These are phyloP conservation scores for Zymoseptoria brevis DNA, from an alignment of 2,329 filamentous ascomycete genomes.

Conservation along the genomic window DNA sequence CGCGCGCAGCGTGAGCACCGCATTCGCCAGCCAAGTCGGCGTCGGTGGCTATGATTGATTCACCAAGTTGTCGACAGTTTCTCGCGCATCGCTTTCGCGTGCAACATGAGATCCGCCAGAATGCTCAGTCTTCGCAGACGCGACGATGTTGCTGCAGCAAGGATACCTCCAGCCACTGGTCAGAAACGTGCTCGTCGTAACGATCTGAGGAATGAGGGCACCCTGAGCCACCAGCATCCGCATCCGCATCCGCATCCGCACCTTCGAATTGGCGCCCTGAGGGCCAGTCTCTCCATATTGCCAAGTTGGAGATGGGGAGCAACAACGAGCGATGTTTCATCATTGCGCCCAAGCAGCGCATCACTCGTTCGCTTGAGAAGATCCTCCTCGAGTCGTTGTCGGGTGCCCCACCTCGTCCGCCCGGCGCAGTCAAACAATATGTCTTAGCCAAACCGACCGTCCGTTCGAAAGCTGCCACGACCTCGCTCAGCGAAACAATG, in stretches of 20 bases:
- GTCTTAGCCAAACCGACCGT: background rate
- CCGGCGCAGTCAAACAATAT: background rate
- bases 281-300: background rate
- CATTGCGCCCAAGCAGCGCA: background rate
- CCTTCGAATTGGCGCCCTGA: background rate
- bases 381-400: background rate
- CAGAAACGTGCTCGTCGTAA: background rate
- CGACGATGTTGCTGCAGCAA: background rate
- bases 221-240: background rate
- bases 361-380: background rate
- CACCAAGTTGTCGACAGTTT: background rate
- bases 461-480: background rate
- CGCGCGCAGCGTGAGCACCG: conserved; percentile 90
- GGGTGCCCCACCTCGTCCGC: background rate
- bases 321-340: background rate
- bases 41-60: conserved; percentile 28
- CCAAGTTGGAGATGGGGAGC: background rate
- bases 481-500: background rate
- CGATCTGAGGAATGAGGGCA: background rate
- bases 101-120: background rate
- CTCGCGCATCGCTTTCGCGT: background rate
- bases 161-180: background rate
- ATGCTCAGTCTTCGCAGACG: background rate
- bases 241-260: background rate
- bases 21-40: conserved; percentile 83